phyloP scores from a whole-genome alignment of 2,329 filamentous ascomycete species.

The Talaromyces sp. region DNA sequence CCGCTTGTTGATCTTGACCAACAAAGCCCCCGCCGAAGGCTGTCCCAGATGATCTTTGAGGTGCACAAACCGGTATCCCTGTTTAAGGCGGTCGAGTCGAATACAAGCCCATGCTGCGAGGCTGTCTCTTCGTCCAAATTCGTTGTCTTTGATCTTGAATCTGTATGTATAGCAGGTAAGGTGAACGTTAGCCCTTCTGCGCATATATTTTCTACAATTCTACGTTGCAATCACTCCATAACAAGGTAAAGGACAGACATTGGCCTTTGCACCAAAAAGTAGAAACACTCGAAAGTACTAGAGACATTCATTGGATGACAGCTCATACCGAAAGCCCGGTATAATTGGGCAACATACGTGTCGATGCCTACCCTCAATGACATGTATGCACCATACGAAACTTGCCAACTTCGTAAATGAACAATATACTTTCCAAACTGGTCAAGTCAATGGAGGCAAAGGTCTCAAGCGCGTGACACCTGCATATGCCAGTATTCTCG shows the following conservation, averaged over 20 bases:
- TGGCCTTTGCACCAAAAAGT: neutral
- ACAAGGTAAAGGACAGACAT: neutral
- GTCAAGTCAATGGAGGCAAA: neutral
- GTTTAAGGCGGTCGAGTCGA: constrained; percentile 70
- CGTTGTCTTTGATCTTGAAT: constrained; percentile 84
- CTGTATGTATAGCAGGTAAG: constrained; percentile 27
- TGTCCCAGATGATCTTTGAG: constrained; percentile 65
- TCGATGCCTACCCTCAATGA: neutral
- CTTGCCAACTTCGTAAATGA: neutral
- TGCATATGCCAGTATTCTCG: neutral
- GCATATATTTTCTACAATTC: neutral
- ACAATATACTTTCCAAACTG: neutral
- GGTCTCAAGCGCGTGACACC: neutral
- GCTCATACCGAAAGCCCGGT: neutral
- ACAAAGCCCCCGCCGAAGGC: constrained; percentile 60
- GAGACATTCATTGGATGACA: neutral
- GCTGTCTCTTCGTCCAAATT: constrained; percentile 62
- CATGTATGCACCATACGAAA: neutral
- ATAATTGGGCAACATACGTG: neutral
- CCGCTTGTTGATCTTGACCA: constrained; percentile 67
- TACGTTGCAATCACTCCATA: neutral
- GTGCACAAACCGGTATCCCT: constrained; percentile 72
- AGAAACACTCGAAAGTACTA: neutral
- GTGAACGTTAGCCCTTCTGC: neutral
- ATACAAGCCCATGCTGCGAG: constrained; percentile 86